Conservation (phyloP, 805 yeast species). For the Wickerhamiella australiensis region DNA sequence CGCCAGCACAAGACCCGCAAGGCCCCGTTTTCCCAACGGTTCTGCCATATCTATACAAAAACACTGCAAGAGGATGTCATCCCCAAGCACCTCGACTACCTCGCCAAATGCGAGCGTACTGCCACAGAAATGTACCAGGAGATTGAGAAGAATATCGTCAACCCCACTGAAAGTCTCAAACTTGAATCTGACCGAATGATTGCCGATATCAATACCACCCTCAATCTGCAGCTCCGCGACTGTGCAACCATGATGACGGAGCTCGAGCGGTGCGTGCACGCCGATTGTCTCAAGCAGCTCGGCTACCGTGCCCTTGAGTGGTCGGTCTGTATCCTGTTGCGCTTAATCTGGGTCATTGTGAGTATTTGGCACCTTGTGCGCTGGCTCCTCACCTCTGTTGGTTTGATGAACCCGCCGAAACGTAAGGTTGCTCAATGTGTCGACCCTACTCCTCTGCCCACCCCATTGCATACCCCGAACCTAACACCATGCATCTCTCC, state of each 20-base stretch:
- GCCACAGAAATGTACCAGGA: conserved; percentile 15
- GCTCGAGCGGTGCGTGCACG: conserved; percentile 12
- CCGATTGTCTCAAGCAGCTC: conserved; percentile 11
- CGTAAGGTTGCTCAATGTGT: not conserved
- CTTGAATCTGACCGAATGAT: conserved; percentile 22
- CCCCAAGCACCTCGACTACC: conserved; percentile 18
- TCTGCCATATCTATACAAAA: conserved; percentile 12
- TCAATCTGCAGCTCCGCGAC: conserved; percentile 22
- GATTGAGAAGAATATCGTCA: conserved; percentile 19
- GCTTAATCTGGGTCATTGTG: conserved; percentile 20
- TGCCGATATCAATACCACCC: conserved; percentile 23
- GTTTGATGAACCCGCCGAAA: not conserved
- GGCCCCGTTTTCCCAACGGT: not conserved
- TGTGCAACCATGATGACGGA: conserved; percentile 20
- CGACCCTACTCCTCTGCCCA: not conserved
- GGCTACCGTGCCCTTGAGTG: conserved; percentile 20
- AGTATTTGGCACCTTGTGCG: not conserved
- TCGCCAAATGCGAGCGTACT: conserved; percentile 17
- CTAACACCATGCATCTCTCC: not conserved
- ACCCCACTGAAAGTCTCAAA: conserved; percentile 19
- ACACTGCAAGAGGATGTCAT: conserved; percentile 14
- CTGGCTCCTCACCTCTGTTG: not conserved
- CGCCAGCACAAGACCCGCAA: not conserved
- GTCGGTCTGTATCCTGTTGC: conserved; percentile 17
- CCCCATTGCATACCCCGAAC: not conserved